These are phyloP conservation scores for Pythium coloratum DNA, from an alignment of 352 stramenopile species.

Conservation along the genomic window DNA sequence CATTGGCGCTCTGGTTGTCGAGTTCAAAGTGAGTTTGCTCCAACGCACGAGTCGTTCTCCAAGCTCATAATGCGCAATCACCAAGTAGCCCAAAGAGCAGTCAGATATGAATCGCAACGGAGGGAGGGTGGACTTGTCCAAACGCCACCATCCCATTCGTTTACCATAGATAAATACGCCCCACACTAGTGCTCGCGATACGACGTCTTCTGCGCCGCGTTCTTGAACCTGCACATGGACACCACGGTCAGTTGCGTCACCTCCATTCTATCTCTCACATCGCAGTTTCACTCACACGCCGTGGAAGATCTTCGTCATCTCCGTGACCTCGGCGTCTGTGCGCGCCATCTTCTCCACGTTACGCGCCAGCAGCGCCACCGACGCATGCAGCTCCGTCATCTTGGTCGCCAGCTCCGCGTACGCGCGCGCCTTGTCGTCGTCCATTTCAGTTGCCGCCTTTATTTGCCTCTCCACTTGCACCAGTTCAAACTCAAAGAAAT, in stretches of 20 bases:
- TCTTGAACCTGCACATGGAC: slow-evolving; percentile 30
- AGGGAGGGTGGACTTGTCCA: background rate
- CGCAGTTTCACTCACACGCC: slow-evolving; percentile 45
- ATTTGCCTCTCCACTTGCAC: background rate
- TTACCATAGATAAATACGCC: background rate
- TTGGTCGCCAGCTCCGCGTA: slow-evolving; percentile 67
- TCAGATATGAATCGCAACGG: no score
- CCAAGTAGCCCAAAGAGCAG: no score
- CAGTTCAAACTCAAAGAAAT: background rate
- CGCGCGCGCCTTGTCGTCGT: slow-evolving; percentile 66
- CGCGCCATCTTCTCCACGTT: slow-evolving; percentile 78
- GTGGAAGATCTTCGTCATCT: slow-evolving; percentile 79
- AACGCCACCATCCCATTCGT: background rate
- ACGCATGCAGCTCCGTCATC: slow-evolving; percentile 79
- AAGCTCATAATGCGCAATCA: no score
- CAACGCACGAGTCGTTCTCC: no score
- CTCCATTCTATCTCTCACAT: slow-evolving; percentile 5
- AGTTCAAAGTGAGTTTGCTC: no score
- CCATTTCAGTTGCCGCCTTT: slow-evolving; percentile 35
- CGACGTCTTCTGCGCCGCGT: slow-evolving; percentile 32
- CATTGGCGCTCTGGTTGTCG: no score
- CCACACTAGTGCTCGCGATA: slow-evolving; percentile 19
- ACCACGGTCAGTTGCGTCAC: background rate
- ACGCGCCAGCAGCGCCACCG: slow-evolving; percentile 60
- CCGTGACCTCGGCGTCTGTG: slow-evolving; percentile 65